Conservation (phyloP, 306 rosid genomes). For the Malus fusca region DNA sequence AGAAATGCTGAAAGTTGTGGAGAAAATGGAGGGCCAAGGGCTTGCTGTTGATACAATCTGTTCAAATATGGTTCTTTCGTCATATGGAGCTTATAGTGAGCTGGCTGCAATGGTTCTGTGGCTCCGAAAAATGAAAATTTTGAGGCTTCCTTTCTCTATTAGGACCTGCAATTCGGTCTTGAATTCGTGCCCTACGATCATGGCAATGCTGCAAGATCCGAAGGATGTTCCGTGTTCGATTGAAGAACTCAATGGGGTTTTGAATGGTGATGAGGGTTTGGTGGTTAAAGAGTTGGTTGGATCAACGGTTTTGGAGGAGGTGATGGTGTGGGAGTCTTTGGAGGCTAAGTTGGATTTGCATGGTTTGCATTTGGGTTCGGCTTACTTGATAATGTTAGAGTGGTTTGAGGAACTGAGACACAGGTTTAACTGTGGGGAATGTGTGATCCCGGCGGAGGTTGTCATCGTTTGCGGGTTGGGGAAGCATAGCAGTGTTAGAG, state of each 20-base stretch:
- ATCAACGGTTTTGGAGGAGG: slow-evolving; percentile 47
- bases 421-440: slow-evolving; percentile 24
- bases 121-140: slow-evolving; percentile 53
- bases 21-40: slow-evolving; percentile 49
- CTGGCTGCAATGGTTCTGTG: slow-evolving; percentile 49
- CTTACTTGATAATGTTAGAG: slow-evolving; percentile 54
- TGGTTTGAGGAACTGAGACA: slow-evolving; percentile 61
- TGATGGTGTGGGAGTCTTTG: slow-evolving; percentile 51
- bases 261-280: slow-evolving; percentile 56
- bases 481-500: slow-evolving; percentile 71
- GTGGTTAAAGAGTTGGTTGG: slow-evolving; percentile 48
- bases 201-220: slow-evolving; percentile 34
- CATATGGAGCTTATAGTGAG: slow-evolving; percentile 57
- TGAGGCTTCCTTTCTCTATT: slow-evolving; percentile 39
- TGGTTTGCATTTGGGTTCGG: slow-evolving; percentile 64
- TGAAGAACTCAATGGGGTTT: slow-evolving; percentile 28
- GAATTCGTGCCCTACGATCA: slow-evolving; percentile 47
- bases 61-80: slow-evolving; percentile 70
- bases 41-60: slow-evolving; percentile 48
- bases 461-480: slow-evolving; percentile 63
- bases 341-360: slow-evolving; percentile 79
- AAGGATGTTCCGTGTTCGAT: slow-evolving; percentile 34
- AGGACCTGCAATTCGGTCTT: slow-evolving; percentile 68
- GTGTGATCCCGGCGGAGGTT: slow-evolving; percentile 35
- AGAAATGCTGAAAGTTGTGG: slow-evolving; percentile 51